A percentile compares a stretch with the other conserved stretches of the same genome.
phyloP scores from a whole-genome alignment of 805 yeast genomes.

The Yamadazyma laniorum region DNA sequence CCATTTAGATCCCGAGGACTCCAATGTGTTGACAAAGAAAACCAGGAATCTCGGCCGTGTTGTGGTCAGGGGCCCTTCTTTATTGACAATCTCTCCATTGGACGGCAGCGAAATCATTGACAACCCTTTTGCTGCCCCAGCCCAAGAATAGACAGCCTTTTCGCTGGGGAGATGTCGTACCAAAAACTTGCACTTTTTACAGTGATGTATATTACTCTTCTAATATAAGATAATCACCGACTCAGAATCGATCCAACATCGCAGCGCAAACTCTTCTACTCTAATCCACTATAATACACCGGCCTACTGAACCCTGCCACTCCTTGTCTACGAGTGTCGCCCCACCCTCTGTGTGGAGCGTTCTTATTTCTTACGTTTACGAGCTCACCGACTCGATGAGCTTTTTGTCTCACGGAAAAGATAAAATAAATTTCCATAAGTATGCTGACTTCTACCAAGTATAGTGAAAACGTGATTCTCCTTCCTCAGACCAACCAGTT shows the following conservation, averaged over 20 bases:
- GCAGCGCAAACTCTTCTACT: no score
- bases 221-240: not conserved
- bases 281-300: no score
- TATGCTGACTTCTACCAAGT: conserved; percentile 11
- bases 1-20: conserved; percentile 59
- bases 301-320: no score
- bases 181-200: not conserved
- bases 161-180: not conserved
- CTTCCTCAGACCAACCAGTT: conserved; percentile 90
- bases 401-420: no score
- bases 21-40: conserved; percentile 48
- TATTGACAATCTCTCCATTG: conserved; percentile 71
- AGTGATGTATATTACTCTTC: conserved; percentile 2
- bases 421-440: no score
- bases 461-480: conserved; percentile 53
- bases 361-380: no score
- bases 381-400: no score
- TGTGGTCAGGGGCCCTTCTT: conserved; percentile 81
- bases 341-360: no score
- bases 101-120: conserved; percentile 70
- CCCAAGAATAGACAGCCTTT: not conserved
- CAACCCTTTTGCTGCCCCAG: conserved; percentile 53
- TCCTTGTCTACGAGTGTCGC: no score
- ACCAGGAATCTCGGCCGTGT: conserved; percentile 74
- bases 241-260: no score